Conservation (phyloP, 2,329 filamentous ascomycete species). For the Cladobotryum protrusum region DNA sequence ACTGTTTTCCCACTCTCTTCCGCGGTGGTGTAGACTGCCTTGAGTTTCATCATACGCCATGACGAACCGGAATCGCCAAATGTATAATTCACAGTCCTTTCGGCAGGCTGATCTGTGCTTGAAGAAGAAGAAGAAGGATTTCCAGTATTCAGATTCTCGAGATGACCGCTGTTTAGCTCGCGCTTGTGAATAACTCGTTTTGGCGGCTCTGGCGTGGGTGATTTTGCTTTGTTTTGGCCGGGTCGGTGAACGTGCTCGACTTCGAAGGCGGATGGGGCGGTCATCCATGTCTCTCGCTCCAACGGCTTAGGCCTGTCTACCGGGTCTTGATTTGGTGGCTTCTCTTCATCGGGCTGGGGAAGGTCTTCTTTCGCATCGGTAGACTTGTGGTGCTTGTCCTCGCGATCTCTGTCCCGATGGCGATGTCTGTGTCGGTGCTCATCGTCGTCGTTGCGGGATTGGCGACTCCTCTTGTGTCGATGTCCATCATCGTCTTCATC, state of each 20-base stretch:
- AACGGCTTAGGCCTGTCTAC: conserved; percentile 30
- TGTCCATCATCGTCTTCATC: conserved; percentile 43
- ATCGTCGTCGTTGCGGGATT: conserved; percentile 42
- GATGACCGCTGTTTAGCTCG: conserved; percentile 63
- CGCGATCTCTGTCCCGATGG: conserved; percentile 17
- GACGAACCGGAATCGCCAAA: conserved; percentile 87
- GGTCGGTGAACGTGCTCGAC: conserved; percentile 73
- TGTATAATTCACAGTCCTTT: conserved; percentile 60
- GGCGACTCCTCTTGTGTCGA: conserved; percentile 55
- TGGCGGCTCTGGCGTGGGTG: conserved; percentile 40
- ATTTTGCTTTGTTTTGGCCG: conserved; percentile 46
- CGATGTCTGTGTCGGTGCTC: conserved; percentile 30
- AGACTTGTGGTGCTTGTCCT: conserved; percentile 32
- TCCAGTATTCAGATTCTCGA: conserved; percentile 56
- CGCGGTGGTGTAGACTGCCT: conserved; percentile 73
- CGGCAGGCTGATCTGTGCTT: conserved; percentile 34
- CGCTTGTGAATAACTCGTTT: conserved; percentile 69
- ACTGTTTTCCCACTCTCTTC: conserved; percentile 65
- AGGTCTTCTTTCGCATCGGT: conserved; percentile 46
- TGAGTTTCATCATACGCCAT: conserved; percentile 96
- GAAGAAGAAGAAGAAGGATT: conserved; percentile 18
- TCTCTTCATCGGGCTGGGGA: conserved; percentile 46
- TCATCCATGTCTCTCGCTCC: conserved; percentile 90
- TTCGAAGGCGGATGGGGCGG: conserved; percentile 71
- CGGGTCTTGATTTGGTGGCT: conserved; percentile 23